Base-by-base conservation (phyloP, 371 early-diverging fungal species). In the Mortierella sp. region DNA sequence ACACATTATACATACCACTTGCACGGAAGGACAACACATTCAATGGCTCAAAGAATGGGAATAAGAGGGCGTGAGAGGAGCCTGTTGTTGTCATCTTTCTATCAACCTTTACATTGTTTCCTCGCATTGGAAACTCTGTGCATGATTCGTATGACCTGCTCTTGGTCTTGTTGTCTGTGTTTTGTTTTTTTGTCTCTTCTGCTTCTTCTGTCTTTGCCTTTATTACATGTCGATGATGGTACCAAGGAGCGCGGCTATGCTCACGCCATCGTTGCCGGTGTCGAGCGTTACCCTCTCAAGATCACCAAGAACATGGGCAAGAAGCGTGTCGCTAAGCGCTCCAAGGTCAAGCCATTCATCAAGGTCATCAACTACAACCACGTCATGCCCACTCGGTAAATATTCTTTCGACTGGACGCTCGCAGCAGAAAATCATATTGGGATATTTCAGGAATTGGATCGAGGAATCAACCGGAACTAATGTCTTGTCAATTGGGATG, bases 351-450 rank as follows among this genome's bases (percentile, higher is more conserved):
- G 97, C 92, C 98, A 79, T 98, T 98, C 91, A 86, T 98, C 86
- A 97, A 97, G 93, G 89, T 90, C 64, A 84, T 98, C 86, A 98
- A 98, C 95, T 97, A 95, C 93, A 94, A 95, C 88, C 99, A 98
- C 91, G 83, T 98, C 79, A 97, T 98, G 96, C 99, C 99, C 84
- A 98, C 98, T 71, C 93, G 96, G 89, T 92, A 88, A 64, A 45
- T 9, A 41, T 9, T 42, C 50, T 56, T 26, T 0, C 28, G 27
- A n/a, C 27, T 27, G 5, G 42, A 23, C 4, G 2, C 26, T 42
- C 2, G 7, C 34, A 7, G 34, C 7, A 34, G n/a, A n/a, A n/a
- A n/a, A n/a, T n/a, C n/a, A n/a, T n/a, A n/a, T n/a, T n/a, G n/a
- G 10, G 34, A 34, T 4, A 7, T 10, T 10, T 10, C 4, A 34